Evolutionary conservation across 441 rosid genomes (phyloP), one percentile per base, ranked within the genome.

Genomic region (Populus tomentosa): DNA sequence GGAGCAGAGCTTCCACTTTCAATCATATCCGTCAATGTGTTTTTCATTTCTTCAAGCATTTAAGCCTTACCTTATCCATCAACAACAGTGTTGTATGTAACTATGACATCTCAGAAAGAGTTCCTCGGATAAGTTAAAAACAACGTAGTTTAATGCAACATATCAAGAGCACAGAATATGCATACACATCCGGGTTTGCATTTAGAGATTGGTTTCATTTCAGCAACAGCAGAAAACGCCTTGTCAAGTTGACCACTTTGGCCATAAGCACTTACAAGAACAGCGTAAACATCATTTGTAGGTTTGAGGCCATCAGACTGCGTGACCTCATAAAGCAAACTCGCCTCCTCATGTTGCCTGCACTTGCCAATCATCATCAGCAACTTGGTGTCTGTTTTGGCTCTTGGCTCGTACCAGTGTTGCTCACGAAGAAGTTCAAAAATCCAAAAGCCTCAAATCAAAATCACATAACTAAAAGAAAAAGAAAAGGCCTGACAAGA

Each of bases 331-430:
- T 88, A 94, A 11, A 94, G 90, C 68, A 89, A 87, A 66, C 88
- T 80, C 0, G 98, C 98, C 80, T 90, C 89, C 23, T 86, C 85
- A 35, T 94, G 88, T 82, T 87, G 91, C 84, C 74, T 77, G 85
- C 98, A 89, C 82, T 85, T 90, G 73, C 97, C 92, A 67, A 94
- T 93, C 83, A 90, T 91, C 91, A 89, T 86, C 80, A 92, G 80
- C 30, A 91, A 77, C 84, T 86, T 92, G 35, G 91, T 80, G 74
- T 89, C 88, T 0, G 89, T 88, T 78, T 83, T 89, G 86, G 91
- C 83, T 80, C 94, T 88, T 68, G 97, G 93, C 73, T 85, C 84
- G 73, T 94, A 91, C 97, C 97, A 92, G 1, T 83, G 89, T 75
- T 94, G 94, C 84, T 87, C 85, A n/a, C 93, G 90, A 23, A 94